phyloP scores from a whole-genome alignment of 768 basidiomycete genomes.

The Leucocoprinus birnbaumii region DNA sequence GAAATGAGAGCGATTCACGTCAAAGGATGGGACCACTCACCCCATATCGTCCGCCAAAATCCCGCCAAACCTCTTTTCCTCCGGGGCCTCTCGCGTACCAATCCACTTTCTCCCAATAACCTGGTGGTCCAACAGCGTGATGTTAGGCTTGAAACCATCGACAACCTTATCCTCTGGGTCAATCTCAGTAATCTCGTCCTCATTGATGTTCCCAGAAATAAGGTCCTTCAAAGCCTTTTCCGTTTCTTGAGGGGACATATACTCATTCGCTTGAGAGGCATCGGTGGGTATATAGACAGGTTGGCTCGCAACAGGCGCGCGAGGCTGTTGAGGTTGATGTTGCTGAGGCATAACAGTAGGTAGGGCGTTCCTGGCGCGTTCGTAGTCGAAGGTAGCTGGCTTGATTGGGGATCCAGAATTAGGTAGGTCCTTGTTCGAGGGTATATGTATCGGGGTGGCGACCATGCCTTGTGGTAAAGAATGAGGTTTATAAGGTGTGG shows the following conservation, averaged over 20 bases:
- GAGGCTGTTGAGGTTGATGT: neutral
- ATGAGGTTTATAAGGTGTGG: slow-evolving; percentile 13
- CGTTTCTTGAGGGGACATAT: slow-evolving; percentile 51
- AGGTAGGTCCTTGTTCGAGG: slow-evolving; percentile 27
- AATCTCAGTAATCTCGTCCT: slow-evolving; percentile 53
- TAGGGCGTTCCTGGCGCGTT: neutral
- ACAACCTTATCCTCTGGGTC: slow-evolving; percentile 69
- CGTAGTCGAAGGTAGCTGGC: slow-evolving; percentile 14
- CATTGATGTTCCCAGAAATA: slow-evolving; percentile 63
- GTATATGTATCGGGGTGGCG: slow-evolving; percentile 29
- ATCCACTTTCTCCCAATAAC: slow-evolving; percentile 87
- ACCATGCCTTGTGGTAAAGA: slow-evolving; percentile 12
- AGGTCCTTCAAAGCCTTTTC: slow-evolving; percentile 79
- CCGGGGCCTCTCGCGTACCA: slow-evolving; percentile 66
- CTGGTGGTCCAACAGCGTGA: slow-evolving; percentile 83
- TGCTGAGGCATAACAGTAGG: neutral
- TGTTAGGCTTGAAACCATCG: slow-evolving; percentile 69
- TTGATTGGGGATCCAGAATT: neutral
- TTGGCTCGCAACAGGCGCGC: slow-evolving; percentile 25
- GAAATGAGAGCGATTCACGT: neutral
- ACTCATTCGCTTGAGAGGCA: slow-evolving; percentile 16
- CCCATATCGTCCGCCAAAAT: slow-evolving; percentile 94
- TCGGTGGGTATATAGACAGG: slow-evolving; percentile 13
- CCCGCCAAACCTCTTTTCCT: slow-evolving; percentile 76
- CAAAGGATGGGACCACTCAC: slow-evolving; percentile 34